Conservation (phyloP, 1,139 yeast genomes). For the Hanseniaspora sp. region DNA sequence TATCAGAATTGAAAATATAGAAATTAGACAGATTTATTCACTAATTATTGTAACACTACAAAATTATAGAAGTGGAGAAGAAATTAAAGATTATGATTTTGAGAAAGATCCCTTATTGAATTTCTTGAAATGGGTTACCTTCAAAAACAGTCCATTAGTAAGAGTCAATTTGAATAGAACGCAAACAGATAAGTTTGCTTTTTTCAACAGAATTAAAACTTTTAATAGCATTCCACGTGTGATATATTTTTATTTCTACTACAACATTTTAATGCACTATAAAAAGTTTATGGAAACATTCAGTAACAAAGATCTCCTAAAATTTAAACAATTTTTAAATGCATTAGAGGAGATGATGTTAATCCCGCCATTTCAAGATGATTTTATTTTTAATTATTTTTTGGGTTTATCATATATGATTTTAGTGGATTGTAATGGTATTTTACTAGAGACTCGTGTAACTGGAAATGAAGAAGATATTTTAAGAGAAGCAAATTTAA, state of each 20-base stretch:
- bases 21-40: constrained; percentile 49
- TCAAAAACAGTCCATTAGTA: constrained; percentile 9
- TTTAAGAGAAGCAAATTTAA: constrained; percentile 4
- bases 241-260: constrained; percentile 4
- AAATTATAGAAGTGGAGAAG: constrained; percentile 15
- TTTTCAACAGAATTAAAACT: constrained; percentile 9
- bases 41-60: constrained; percentile 40
- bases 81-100: not conserved
- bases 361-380: constrained; percentile 11
- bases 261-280: constrained; percentile 8
- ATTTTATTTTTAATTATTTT: constrained; percentile 13
- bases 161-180: constrained; percentile 6
- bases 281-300: constrained; percentile 8
- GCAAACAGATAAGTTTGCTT: constrained; percentile 12
- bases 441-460: not conserved
- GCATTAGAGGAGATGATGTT: constrained; percentile 13
- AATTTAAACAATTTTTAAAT: constrained; percentile 7
- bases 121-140: constrained; percentile 25
- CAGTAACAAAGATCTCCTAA: not conserved
- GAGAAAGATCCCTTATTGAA: constrained; percentile 20
- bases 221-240: constrained; percentile 7
- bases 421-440: constrained; percentile 10
- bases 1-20: constrained; percentile 39
- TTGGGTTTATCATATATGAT: constrained; percentile 10
- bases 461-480: not conserved